Base-by-base conservation (phyloP, 805 yeast species). In the Cyberlindnera samutprakarnensis region DNA sequence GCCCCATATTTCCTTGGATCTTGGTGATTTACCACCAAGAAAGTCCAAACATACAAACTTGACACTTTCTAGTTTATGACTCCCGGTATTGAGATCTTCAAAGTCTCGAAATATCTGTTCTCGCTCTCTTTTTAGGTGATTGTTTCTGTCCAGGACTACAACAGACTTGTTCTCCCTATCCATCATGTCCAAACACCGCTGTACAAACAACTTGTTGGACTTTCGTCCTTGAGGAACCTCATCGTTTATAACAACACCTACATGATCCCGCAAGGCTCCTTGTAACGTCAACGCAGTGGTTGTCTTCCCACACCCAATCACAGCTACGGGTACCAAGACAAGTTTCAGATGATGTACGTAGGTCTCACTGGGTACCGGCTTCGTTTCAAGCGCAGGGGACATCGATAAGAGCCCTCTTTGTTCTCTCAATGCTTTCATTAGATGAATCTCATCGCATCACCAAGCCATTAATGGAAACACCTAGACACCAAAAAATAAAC, bases 251-350 rank as follows among this genome's bases (percentile, higher is more conserved):
- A 83, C 64, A 44, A 78, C 82, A 0, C 71, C 78, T 79, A 94
- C 80, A 0, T 59, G 50, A 1, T 48, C 41, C 1, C 78, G 77
- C 35, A 63, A 77, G 8, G 88, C 53, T 8, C 64, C 47, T 1
- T 47, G 38, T 24, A 92, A 59, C 0, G 87, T 76, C 21, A 72
- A 52, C 6, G 84, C 73, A 0, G 83, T 71, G 0, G 96, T 86
- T 0, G 96, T 87, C 51, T 92, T 92, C 5, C 98, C 98, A 56
- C 96, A 85, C 0, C 97, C 97, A 32, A 90, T 72, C 0, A 95
- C 86, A 0, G 96, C 87, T 4, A 88, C 74, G 1, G 97, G 90
- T 1, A 87, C 72, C 4, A 92, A 48, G 0, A 85, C 69, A 49
- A 73, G 80, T 43, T 77, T 78, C 14, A 28, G 25, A n/a, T n/a